A percentile compares a stretch with the other conserved stretches of the same genome.
phyloP scores from a whole-genome alignment of 2,329 filamentous ascomycete genomes.

The Monosporascus cannonballus region DNA sequence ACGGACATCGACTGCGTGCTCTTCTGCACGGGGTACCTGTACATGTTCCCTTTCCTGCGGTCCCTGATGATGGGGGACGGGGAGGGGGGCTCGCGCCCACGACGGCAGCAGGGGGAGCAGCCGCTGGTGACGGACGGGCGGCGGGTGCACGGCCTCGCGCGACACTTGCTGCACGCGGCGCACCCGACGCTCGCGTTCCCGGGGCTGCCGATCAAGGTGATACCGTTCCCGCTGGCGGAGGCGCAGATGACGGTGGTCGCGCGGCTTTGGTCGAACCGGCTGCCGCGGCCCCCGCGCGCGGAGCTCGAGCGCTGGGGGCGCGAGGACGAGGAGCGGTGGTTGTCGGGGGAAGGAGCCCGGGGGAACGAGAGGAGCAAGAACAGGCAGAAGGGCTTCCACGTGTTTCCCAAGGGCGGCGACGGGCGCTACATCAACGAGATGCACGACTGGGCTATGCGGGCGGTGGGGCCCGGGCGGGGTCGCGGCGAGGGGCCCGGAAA shows the following conservation, averaged over 20 bases:
- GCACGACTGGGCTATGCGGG: conserved; percentile 52
- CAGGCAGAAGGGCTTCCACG: conserved; percentile 41
- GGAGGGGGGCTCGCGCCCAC: conserved; percentile 6
- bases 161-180: conserved; percentile 70
- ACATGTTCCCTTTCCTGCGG: conserved; percentile 68
- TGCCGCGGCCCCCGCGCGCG: conserved; percentile 54
- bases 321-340: conserved; percentile 42
- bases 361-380: conserved; percentile 30
- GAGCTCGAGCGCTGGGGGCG: conserved; percentile 69
- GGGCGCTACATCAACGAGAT: conserved; percentile 64
- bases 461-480: conserved; percentile 13
- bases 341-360: conserved; percentile 27
- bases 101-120: conserved; percentile 15
- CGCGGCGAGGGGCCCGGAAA: conserved; percentile 47
- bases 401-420: conserved; percentile 52
- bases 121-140: conserved; percentile 62
- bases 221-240: conserved; percentile 80
- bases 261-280: conserved; percentile 66
- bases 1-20: conserved; percentile 67
- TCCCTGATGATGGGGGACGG: conserved; percentile 19
- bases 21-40: conserved; percentile 89
- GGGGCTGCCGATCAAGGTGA: conserved; percentile 70
- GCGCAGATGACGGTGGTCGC: conserved; percentile 72
- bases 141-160: conserved; percentile 65
- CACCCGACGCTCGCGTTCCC: conserved; percentile 76